A percentile compares a stretch with the other conserved stretches of the same genome.
phyloP scores from a whole-genome alignment of 805 yeast genomes.

The Vanderwaltozyma tropicalis region DNA sequence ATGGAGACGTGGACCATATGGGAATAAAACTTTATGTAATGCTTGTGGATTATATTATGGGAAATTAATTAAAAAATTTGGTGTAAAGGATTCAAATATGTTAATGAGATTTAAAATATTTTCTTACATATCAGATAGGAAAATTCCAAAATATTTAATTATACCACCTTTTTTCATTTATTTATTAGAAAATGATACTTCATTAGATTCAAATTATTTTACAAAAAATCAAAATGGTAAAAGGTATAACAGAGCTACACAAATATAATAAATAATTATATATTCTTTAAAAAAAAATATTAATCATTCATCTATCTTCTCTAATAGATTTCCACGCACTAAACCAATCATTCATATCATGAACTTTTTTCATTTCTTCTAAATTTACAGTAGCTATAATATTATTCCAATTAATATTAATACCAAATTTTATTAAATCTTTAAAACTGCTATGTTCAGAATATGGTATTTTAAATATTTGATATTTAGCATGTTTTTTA shows the following conservation, averaged over 20 bases:
- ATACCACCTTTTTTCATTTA: slow-evolving; percentile 19
- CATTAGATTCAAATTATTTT: slow-evolving; percentile 4
- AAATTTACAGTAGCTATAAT: slow-evolving; percentile 75
- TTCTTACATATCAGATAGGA: slow-evolving; percentile 13
- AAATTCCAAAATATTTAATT: slow-evolving; percentile 17
- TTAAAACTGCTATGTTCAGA: slow-evolving; percentile 89
- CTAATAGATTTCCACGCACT: slow-evolving; percentile 1
- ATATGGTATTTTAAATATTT: slow-evolving; percentile 66
- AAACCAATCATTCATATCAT: slow-evolving; percentile 30
- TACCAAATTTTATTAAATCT: slow-evolving; percentile 61
- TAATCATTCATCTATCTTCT: background rate
- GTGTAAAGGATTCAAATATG: slow-evolving; percentile 16
- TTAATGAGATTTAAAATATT: slow-evolving; percentile 17
- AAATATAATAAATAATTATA: background rate
- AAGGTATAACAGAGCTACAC: background rate
- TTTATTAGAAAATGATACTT: slow-evolving; percentile 6
- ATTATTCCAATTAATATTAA: slow-evolving; percentile 37
- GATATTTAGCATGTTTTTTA: slow-evolving; percentile 28
- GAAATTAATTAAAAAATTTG: slow-evolving; percentile 27
- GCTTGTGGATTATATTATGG: slow-evolving; percentile 82
- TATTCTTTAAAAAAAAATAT: background rate
- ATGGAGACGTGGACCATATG: slow-evolving; percentile 87
- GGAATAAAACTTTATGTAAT: slow-evolving; percentile 74
- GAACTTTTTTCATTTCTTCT: slow-evolving; percentile 18
- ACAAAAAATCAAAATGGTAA: too few species aligned